Conservation (phyloP, 2,329 filamentous ascomycete genomes). For the Monosporascus sp. region DNA sequence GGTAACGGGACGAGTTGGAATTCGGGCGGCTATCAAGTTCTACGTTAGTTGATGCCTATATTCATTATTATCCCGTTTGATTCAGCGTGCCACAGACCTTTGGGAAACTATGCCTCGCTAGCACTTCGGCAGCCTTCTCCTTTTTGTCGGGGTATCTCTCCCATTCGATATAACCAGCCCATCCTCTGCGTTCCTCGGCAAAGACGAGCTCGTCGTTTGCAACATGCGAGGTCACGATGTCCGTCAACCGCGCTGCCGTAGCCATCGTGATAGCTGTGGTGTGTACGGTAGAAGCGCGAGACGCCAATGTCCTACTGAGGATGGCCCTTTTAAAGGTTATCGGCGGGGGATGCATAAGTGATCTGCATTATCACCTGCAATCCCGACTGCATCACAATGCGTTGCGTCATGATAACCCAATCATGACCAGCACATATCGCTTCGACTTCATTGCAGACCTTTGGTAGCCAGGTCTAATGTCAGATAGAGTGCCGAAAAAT, state of each 20-base stretch:
- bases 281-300: not conserved
- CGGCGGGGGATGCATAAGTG: not conserved
- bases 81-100: constrained; percentile 9
- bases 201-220: not conserved
- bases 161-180: constrained; percentile 59
- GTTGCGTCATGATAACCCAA: not conserved
- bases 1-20: constrained; percentile 53
- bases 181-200: not conserved
- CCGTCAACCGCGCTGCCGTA: not conserved
- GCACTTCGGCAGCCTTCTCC: constrained; percentile 49
- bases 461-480: no score
- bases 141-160: constrained; percentile 66
- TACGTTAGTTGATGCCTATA: constrained; percentile 1
- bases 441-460: no score
- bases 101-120: constrained; percentile 47
- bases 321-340: not conserved
- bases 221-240: not conserved
- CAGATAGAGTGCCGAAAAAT: no score
- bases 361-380: not conserved
- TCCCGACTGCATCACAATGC: not conserved
- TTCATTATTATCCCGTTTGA: constrained; percentile 12
- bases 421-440: not conserved
- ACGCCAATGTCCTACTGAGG: not conserved
- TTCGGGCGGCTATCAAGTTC: constrained; percentile 38
- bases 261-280: not conserved